Conservation (phyloP, 148 eudicot genomes). For the Diospyros lotus region DNA sequence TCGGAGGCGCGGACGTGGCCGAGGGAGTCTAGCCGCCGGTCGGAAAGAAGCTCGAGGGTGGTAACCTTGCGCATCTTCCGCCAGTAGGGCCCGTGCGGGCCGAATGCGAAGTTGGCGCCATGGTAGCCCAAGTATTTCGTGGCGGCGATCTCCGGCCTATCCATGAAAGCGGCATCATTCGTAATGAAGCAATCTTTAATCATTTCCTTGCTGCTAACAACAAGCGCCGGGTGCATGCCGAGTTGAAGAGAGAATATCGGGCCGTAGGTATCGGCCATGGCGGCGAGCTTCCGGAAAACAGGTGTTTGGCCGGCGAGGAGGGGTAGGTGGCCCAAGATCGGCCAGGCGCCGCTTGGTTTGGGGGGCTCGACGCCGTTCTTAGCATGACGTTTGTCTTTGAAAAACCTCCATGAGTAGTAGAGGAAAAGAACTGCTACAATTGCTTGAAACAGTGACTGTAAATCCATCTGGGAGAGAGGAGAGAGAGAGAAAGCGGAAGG, state of each 20-base stretch:
- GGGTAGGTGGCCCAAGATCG: not conserved
- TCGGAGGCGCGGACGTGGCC: not conserved
- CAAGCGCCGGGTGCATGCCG: not conserved
- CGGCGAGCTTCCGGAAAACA: not conserved
- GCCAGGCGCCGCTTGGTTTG: conserved; percentile 1
- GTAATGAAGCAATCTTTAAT: conserved; percentile 1
- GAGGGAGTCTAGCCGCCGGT: not conserved
- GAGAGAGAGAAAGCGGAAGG: no score
- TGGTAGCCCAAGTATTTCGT: not conserved
- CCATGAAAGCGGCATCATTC: not conserved
- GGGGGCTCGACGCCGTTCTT: not conserved
- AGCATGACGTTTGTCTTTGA: no score
- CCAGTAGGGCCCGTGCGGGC: not conserved
- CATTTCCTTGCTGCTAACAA: conserved; percentile 7
- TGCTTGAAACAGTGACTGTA: no score
- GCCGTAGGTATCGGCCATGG: conserved; percentile 2
- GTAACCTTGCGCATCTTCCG: not conserved
- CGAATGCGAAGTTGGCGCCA: not conserved
- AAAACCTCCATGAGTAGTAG: not conserved
- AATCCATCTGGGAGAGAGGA: no score
- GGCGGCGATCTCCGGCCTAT: not conserved
- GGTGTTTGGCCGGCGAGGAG: not conserved
- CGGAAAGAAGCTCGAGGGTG: not conserved
- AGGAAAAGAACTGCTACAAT: no score
- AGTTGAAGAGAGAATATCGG: not conserved